Evolutionary conservation across 331 rosid genomes (phyloP).

Genomic region (Pyracantha coccinea): DNA sequence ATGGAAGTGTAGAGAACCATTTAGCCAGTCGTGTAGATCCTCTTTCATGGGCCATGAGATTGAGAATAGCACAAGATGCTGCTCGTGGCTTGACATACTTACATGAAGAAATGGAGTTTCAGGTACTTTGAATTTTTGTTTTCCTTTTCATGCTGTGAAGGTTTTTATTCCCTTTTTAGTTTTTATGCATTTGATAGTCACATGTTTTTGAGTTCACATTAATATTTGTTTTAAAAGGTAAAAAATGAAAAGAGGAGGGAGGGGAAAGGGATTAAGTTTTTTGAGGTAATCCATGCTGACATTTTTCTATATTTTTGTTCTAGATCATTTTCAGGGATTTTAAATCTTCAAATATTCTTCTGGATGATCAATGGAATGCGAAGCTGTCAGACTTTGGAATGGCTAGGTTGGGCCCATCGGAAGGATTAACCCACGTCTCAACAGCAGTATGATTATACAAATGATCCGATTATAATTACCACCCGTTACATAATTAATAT

Average conservation of each 20-base stretch:
- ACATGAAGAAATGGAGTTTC: constrained; percentile 90
- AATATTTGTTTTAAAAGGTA: not conserved
- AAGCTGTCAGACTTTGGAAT: constrained; percentile 96
- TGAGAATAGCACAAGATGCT: constrained; percentile 84
- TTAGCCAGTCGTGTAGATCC: constrained; percentile 58
- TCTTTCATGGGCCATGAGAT: constrained; percentile 75
- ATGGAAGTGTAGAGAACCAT: constrained; percentile 80
- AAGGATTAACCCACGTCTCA: constrained; percentile 93
- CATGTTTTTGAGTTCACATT: not conserved
- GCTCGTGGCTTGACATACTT: constrained; percentile 90
- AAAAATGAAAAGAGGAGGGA: not conserved
- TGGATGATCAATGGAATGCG: constrained; percentile 93
- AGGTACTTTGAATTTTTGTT: constrained; percentile 38
- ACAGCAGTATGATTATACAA: constrained; percentile 65
- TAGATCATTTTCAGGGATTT: constrained; percentile 98
- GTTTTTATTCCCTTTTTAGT: not conserved
- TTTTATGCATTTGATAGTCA: not conserved
- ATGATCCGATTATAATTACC: not conserved
- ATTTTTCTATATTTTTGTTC: not conserved
- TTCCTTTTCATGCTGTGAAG: constrained; percentile 12
- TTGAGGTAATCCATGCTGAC: not conserved
- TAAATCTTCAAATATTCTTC: constrained; percentile 91
- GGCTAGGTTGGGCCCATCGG: constrained; percentile 93
- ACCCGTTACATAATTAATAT: not conserved
- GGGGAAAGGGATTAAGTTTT: not conserved